Evolutionary conservation across 306 rosid genomes (phyloP), one percentile per base, ranked within the genome.

Genomic region (Ormosia emarginata): DNA sequence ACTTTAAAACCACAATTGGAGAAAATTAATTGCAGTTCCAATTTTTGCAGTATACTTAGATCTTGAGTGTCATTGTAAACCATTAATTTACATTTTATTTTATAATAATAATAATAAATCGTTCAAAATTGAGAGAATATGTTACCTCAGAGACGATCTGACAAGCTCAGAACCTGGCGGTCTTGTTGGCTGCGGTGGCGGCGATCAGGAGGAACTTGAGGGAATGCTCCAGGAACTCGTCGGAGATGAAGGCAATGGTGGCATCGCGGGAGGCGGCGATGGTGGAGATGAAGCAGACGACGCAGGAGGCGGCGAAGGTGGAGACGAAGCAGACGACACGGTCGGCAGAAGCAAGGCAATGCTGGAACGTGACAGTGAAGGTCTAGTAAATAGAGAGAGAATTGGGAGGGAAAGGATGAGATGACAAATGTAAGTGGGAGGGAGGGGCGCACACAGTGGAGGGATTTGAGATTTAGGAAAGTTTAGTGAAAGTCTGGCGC

Each of bases 101-200:
- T 13, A 62, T 33, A 34, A 62, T 32, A 3, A 67, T 18, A 30
- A 0, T 2, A 53, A 17, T 24, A 49, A 4, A 37, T 5, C 2
- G 33, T 15, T 15, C 62, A 69, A 65, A 57, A 66, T 37, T 12
- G 6, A 8, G 33, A 7, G 70, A 75, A n/a, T 56, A 1, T 1
- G 15, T 70, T 70, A 95, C 98, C 98, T 91, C 98, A 18, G 98
- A 95, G 64, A 93, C 82, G 17, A 91, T 86, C 90, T 95, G 98
- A 83, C 98, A 93, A 2, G 98, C 93, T 6, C 98, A 92, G 67
- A 82, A 89, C 88, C 98, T n/a, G n/a, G n/a, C n/a, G n/a, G n/a
- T n/a, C n/a, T n/a, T n/a, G n/a, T n/a, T n/a, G n/a, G n/a, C n/a
- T 91, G 97, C 89, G 0, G 77, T 41, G 0, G 94, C 78, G 3